phyloP scores from a whole-genome alignment of 441 rosid genomes.

The Pelargonium myrrhifolium region DNA sequence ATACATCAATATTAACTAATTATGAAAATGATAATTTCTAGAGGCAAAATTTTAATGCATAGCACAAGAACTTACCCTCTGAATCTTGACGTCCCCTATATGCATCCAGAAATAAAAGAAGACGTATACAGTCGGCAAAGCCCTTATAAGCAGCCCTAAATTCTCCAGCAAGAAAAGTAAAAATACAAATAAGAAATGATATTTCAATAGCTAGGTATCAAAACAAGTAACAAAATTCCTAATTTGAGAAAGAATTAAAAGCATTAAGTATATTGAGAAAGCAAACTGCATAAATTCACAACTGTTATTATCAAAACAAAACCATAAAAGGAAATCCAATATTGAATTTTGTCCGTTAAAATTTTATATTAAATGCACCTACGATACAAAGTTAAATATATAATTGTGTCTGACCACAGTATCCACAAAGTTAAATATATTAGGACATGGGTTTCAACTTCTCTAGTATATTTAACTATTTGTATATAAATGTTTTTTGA shows the following conservation, averaged over 20 bases:
- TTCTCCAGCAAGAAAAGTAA: conserved; percentile 30
- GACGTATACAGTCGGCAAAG: conserved; percentile 83
- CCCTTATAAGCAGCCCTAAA: conserved; percentile 99
- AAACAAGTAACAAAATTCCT: not conserved
- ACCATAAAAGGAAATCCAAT: no score
- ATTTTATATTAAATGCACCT: not conserved
- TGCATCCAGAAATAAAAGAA: conserved; percentile 82
- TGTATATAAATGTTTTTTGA: not conserved
- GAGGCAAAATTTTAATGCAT: not conserved
- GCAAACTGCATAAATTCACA: not conserved
- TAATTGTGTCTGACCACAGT: not conserved
- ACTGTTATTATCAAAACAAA: no score
- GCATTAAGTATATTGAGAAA: not conserved
- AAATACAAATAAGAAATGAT: conserved; percentile 14
- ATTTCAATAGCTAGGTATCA: conserved; percentile 9
- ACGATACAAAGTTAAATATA: not conserved
- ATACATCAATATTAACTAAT: not conserved
- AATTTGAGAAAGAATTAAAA: not conserved
- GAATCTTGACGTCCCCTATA: conserved; percentile 88
- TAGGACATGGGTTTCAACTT: not conserved
- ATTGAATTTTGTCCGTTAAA: no score
- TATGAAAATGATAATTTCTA: not conserved
- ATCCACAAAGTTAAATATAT: no score
- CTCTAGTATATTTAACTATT: not conserved
- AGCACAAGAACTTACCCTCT: conserved; percentile 48